Base-by-base conservation (phyloP, 129 eudicot species). In the Pulicaria dysenterica region DNA sequence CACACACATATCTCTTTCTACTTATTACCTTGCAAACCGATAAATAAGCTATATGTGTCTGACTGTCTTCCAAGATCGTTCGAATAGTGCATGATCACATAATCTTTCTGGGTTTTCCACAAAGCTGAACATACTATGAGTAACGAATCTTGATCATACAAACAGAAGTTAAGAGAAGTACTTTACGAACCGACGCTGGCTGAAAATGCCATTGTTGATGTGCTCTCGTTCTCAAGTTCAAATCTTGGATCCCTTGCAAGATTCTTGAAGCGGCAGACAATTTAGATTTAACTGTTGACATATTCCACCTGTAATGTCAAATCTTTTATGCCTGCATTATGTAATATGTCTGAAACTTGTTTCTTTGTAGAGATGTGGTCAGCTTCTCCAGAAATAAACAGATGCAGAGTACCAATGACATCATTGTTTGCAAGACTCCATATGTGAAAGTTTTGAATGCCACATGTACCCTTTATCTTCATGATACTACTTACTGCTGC, bases 381-480 rank as follows among this genome's bases (percentile, higher is more conserved):
- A 1, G 79, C 59, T 65, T 81, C 97, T 6, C 80, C 64, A 58
- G 97, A 90, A 66, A 90, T 75, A 67, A 80, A 96, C 53, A 94
- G 82, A 86, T 84, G 94, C 5, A 90, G 79, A 13, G 91, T 88
- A 31, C 97, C 99, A 58, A 94, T 86, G 49, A 88, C 88, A 77
- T 94, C 96, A 1, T 85, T 74, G 83, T 88, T 94, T 10, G 97
- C 85, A 49, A 94, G 83, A 79, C 93, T 94, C 99, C 99, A 94
- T 15, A 94, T 83, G 58, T 90, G 97, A 81, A 94, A 65, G 73
- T 86, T 94, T 58, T 86, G 89, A 67, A 89, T 77, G 67, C 98
- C 92, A 34, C 66, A 19, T 4, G 90, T 89, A 40, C 98, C 95
- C 71, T 90, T 84, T 77, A 90, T 82, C 67, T 83, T 84, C 85